Evolutionary conservation across 1,284 basidiomycete species (phyloP).

Genomic region (Pseudozyma hubeiensis): DNA sequence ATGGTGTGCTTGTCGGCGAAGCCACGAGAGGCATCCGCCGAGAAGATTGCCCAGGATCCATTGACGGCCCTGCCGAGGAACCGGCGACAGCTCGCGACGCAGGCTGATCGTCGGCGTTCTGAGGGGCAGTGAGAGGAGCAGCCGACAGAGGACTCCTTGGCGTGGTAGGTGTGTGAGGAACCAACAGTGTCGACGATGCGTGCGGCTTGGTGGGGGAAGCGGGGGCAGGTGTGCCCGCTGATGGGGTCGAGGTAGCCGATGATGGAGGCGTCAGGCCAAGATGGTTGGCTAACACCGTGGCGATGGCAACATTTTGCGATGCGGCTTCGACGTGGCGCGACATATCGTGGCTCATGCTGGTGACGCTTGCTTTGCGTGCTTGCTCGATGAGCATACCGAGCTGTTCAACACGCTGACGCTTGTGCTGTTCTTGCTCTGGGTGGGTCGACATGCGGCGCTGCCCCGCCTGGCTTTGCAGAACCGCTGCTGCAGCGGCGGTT

Average conservation of each 20-base stretch:
- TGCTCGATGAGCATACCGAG: constrained; percentile 47
- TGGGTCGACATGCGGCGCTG: constrained; percentile 33
- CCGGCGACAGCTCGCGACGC: background rate
- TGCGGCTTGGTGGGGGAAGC: constrained; percentile 23
- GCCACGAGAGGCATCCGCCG: constrained; percentile 3
- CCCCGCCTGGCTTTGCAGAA: constrained; percentile 36
- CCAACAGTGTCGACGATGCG: constrained; percentile 12
- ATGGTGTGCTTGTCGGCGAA: constrained; percentile 18
- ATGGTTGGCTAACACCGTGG: constrained; percentile 30
- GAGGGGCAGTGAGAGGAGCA: constrained; percentile 21
- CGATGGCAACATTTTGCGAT: constrained; percentile 41
- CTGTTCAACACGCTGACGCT: constrained; percentile 48
- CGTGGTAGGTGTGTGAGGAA: constrained; percentile 22
- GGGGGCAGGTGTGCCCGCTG: constrained; percentile 20
- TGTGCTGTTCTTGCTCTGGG: constrained; percentile 42
- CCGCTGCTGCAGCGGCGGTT: constrained; percentile 43
- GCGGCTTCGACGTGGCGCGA: constrained; percentile 27
- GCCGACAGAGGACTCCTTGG: constrained; percentile 34
- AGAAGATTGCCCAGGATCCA: background rate
- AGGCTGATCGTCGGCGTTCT: background rate
- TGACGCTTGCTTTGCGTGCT: constrained; percentile 41
- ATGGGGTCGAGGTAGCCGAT: constrained; percentile 24
- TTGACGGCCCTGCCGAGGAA: background rate
- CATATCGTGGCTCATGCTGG: constrained; percentile 28
- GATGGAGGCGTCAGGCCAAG: constrained; percentile 36